A percentile compares a stretch with the other conserved stretches of the same genome.
These are phyloP conservation scores for Avena eriantha DNA, from an alignment of 176 grass and related monocot genomes.

Conservation along the genomic window DNA sequence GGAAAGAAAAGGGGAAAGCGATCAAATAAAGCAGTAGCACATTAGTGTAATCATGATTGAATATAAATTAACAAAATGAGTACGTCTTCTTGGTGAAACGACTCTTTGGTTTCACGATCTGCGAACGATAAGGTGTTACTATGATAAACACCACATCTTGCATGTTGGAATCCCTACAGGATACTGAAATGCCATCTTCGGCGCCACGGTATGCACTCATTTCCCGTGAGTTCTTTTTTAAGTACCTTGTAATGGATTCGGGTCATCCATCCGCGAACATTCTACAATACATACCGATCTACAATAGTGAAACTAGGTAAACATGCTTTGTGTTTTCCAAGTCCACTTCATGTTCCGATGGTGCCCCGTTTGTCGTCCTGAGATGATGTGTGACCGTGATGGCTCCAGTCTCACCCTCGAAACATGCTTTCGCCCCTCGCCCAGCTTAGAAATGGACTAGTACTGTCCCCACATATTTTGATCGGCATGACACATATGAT, in stretches of 20 bases:
- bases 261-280: too few species aligned
- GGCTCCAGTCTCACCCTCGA: not conserved
- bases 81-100: not conserved
- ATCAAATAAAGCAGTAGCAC: not conserved
- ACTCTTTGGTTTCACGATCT: not conserved
- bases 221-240: not conserved
- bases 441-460: not conserved
- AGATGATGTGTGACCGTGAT: not conserved
- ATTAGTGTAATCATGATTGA: not conserved
- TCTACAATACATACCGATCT: too few species aligned
- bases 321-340: not conserved
- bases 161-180: conserved; percentile 72
- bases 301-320: too few species aligned
- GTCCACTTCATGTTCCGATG: not conserved
- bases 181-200: conserved; percentile 84
- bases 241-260: too few species aligned
- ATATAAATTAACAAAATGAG: not conserved
- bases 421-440: too few species aligned
- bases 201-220: conserved; percentile 59
- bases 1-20: too few species aligned
- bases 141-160: conserved; percentile 71
- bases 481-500: too few species aligned
- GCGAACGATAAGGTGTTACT: conserved; percentile 51
- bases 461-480: too few species aligned
- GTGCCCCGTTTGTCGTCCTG: not conserved